A percentile compares a stretch with the other conserved stretches of the same genome.
Evolutionary conservation across 257 asterid genomes (phyloP).

Genomic region (Nyctanthes arbortristis): DNA sequence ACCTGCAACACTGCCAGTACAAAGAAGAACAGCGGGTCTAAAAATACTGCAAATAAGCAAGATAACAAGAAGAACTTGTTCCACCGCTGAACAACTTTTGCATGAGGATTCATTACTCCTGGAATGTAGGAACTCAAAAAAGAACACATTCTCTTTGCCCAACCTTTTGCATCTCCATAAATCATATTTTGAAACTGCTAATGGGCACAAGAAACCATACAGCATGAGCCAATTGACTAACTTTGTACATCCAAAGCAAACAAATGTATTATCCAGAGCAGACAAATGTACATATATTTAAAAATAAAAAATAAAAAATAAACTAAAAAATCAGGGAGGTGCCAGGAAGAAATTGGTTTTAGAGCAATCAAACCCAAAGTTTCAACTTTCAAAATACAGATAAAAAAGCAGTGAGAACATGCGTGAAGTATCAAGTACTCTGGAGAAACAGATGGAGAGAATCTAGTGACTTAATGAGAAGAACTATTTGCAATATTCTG

Average conservation of each 20-base stretch:
- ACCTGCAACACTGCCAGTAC: constrained; percentile 63
- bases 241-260: not conserved
- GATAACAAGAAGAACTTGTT: constrained; percentile 43
- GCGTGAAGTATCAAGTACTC: not conserved
- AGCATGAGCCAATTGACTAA: constrained; percentile 17
- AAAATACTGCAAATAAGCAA: constrained; percentile 58
- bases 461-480: not conserved
- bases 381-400: not conserved
- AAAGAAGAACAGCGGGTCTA: constrained; percentile 85
- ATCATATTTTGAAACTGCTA: constrained; percentile 44
- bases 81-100: constrained; percentile 45
- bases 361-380: not conserved
- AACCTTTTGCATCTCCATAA: constrained; percentile 52
- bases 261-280: not conserved
- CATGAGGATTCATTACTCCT: constrained; percentile 53
- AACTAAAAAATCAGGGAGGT: not conserved
- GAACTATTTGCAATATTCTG: not conserved
- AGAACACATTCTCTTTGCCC: constrained; percentile 38
- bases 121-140: constrained; percentile 36
- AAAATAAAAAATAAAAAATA: no score
- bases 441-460: not conserved
- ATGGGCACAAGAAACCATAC: constrained; percentile 17
- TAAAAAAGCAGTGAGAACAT: not conserved
- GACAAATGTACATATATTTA: no score
- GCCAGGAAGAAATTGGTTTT: not conserved